Base-by-base conservation (phyloP, 495 filamentous ascomycete species). In the Aspergillus hancockii region DNA sequence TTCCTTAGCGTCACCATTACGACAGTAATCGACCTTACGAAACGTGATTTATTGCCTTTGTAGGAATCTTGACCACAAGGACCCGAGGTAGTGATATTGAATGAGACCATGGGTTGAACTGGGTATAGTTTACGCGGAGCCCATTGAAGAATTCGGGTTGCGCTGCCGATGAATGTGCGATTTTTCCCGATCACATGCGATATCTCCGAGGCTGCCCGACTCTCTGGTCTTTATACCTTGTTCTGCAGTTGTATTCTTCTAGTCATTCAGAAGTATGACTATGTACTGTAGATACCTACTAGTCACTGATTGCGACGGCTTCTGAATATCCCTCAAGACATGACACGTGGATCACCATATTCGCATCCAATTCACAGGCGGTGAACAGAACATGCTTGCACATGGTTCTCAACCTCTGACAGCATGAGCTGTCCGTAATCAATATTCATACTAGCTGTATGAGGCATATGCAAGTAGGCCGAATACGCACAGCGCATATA, bases 151-250 rank as follows among this genome's bases (percentile, higher is more conserved):
- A 49, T 7, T 28, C 51, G 19, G 21, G 12, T 34, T 34, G 51
- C 32, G 16, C 22, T 23, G 28, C 54, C 56, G 57, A 54, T 59
- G 46, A 36, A 19, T 23, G 43, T 43, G 50, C 55, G 51, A 53
- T 43, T 49, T 54, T 59, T 49, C 55, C 54, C 60, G 55, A 67
- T 61, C 64, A 53, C 51, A 54, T 59, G 57, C 40, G 40, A 25
- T 23, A 0, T 5, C 19, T 43, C 64, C 64, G 64, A 50, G 50
- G 57, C 46, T 41, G 49, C 36, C 64, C 64, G 61, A 59, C 41
- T 21, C 25, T 25, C n/a, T 31, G 16, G 31, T 30, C 10, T 45
- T 8, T 36, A 30, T 19, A 52, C 3, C 10, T 14, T 21, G 30
- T 34, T 36, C 13, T 40, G 50, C 9, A 22, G 13, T n/a, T 43